Evolutionary conservation across 352 stramenopile genomes (phyloP), one percentile per base, ranked within the genome.

Genomic region (Globisporangium splendens): DNA sequence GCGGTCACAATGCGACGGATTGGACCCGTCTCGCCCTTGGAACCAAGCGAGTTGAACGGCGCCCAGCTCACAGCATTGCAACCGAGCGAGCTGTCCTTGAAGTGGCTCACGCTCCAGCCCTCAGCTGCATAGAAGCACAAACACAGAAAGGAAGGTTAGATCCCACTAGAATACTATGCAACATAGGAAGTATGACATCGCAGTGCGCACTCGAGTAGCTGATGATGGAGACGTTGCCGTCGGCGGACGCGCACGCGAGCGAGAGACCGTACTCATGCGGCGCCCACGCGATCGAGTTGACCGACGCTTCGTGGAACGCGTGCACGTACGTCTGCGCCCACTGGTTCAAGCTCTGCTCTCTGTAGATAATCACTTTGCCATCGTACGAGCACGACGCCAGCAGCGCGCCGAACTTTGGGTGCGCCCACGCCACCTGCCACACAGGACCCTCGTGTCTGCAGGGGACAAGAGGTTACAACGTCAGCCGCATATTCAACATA

Each of bases 341-440:
- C 65, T 98, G 85, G 65, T 96, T 93, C 38, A 94, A 74, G 46
- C 87, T 86, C 60, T 91, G 85, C 78, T 99, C 96, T 21, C 91
- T 85, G 79, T 98, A 97, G 66, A 99, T 97, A 58, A 98, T 91
- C 3, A 99, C 96, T 52, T 96, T 98, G 54, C 95, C 93, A 70
- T 99, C 97, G 75, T 99, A 99, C 33, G 88, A 98, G 73, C 96
- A 99, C 38, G 93, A 98, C 35, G 97, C 97, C 20, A 99, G 75
- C 50, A 99, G 61, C 46, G 94, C 88, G 43, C 95, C 95, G 66
- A 97, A 98, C 69, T 96, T 98, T n/a, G 98, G 98, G 76, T 99
- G 98, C 10, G 96, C 94, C 98, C 98, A 99, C 2, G 89, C 82
- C 5, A 99, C 88, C 79, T 98, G 91, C 96, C 97, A 99, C 49